Evolutionary conservation across 2,329 filamentous ascomycete genomes (phyloP).

Genomic region (Epichloe baconii): DNA sequence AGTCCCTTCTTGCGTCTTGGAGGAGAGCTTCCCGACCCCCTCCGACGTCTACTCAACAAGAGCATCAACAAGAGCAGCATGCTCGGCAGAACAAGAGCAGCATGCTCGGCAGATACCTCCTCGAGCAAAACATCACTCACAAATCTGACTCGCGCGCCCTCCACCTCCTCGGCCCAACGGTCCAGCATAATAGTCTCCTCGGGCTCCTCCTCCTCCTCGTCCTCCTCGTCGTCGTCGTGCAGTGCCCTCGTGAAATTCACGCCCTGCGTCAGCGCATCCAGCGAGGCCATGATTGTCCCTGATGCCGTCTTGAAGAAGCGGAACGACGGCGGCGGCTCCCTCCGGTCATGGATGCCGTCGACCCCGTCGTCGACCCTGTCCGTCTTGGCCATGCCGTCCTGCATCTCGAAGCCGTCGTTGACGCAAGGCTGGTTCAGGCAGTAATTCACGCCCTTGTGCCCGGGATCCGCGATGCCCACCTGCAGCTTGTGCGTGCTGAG

Average conservation of each 20-base stretch:
- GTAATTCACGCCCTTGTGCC: not conserved
- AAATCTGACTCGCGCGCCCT: not conserved
- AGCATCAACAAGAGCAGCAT: not conserved
- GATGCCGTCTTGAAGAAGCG: not conserved
- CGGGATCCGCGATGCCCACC: not conserved
- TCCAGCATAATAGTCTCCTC: not conserved
- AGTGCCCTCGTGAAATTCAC: not conserved
- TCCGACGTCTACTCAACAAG: no score
- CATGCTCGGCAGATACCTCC: not conserved
- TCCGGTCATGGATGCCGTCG: not conserved
- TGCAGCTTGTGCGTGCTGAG: not conserved
- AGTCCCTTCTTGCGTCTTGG: no score
- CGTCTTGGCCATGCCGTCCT: conserved; percentile 2
- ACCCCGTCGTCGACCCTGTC: not conserved
- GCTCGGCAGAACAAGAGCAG: not conserved
- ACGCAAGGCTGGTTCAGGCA: conserved; percentile 4
- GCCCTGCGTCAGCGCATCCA: not conserved
- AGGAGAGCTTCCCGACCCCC: no score
- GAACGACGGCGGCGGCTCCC: not conserved
- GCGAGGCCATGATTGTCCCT: not conserved
- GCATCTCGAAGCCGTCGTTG: conserved; percentile 2
- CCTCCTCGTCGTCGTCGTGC: not conserved
- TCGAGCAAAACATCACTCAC: not conserved
- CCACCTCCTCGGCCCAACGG: not conserved
- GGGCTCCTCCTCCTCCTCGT: not conserved